These are phyloP conservation scores for Nyssa sinensis DNA, from an alignment of 148 eudicot genomes.

Conservation along the genomic window DNA sequence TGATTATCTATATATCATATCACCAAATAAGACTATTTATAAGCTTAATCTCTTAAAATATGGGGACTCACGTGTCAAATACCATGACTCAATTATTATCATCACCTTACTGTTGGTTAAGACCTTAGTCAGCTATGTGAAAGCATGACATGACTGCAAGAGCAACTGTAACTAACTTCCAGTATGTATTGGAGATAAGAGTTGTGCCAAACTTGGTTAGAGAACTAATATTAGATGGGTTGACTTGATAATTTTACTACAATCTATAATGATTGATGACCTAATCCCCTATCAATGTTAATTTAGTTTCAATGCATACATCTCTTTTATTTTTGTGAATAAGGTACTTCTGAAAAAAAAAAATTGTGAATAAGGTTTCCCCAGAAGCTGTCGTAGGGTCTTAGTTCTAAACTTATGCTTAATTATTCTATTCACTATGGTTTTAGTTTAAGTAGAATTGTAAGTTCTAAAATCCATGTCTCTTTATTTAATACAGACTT, in stretches of 20 bases:
- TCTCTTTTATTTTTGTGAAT: no score
- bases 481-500: conserved; percentile 10
- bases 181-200: not conserved
- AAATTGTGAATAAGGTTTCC: no score
- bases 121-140: no score
- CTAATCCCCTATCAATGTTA: not conserved
- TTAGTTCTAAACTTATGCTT: not conserved
- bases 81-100: not conserved
- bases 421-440: not conserved
- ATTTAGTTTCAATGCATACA: no score
- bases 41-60: not conserved
- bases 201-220: not conserved
- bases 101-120: not conserved
- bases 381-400: not conserved
- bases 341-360: no score
- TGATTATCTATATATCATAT: conserved; percentile 1
- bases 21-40: not conserved
- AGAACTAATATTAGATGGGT: not conserved
- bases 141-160: no score
- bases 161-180: no score
- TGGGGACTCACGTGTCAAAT: not conserved
- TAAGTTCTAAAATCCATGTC: not conserved
- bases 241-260: not conserved
- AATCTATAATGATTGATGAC: not conserved
- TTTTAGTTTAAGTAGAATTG: not conserved